These are phyloP conservation scores for Fonsecaea pugnacius DNA, from an alignment of 2,329 filamentous ascomycete genomes.

Conservation along the genomic window DNA sequence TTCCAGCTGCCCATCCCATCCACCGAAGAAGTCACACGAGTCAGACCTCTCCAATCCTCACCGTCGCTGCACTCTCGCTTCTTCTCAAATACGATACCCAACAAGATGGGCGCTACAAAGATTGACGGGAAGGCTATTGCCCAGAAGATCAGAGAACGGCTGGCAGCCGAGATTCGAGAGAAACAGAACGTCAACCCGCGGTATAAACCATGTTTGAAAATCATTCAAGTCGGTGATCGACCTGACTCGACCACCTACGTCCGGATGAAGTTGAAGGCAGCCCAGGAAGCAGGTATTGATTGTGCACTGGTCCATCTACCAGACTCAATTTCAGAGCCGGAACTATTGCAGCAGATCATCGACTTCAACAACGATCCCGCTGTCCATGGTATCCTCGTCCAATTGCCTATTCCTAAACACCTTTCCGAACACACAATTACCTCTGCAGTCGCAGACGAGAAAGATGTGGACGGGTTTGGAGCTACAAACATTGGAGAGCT, in stretches of 20 bases:
- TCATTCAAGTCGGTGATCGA: conserved; percentile 94
- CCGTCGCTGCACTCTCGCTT: conserved; percentile 32
- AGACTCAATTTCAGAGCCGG: conserved; percentile 77
- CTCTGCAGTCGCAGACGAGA: conserved; percentile 86
- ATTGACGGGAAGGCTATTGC: conserved; percentile 97
- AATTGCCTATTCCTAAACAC: conserved; percentile 85
- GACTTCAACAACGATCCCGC: conserved; percentile 82
- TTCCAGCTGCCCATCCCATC: neutral
- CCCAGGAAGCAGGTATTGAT: conserved; percentile 87
- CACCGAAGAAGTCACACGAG: conserved; percentile 4
- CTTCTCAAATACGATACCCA: conserved; percentile 60
- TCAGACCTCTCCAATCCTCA: conserved; percentile 31
- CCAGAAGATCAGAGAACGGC: conserved; percentile 81
- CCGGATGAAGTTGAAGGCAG: conserved; percentile 99
- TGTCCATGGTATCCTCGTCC: conserved; percentile 91
- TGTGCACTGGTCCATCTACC: conserved; percentile 86
- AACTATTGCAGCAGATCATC: conserved; percentile 81
- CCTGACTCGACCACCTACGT: conserved; percentile 98
- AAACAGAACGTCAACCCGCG: conserved; percentile 82
- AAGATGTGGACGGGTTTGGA: conserved; percentile 98
- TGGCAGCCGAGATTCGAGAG: conserved; percentile 78
- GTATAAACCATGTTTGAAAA: conserved; percentile 87
- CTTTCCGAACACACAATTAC: conserved; percentile 90
- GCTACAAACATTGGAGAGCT: conserved; percentile 93
- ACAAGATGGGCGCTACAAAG: conserved; percentile 81